Percentiles rank a stretch among this genome's conserved stretches.
Evolutionary conservation across 2,329 filamentous ascomycete genomes (phyloP).

Genomic region (Amylocarpus encephaloides): DNA sequence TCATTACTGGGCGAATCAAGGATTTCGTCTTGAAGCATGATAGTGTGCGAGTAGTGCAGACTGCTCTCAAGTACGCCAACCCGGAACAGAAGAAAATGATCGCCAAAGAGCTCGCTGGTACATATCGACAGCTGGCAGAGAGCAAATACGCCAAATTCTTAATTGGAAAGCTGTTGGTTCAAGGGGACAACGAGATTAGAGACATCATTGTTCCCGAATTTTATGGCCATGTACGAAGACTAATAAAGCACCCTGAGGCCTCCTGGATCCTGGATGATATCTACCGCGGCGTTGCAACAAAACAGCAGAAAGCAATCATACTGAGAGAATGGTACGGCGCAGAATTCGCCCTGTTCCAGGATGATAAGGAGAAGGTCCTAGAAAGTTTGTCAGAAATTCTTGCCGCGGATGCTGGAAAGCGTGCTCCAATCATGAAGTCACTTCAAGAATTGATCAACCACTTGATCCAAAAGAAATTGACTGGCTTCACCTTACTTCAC

Average conservation of each 20-base stretch:
- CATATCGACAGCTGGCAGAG: slow-evolving; percentile 79
- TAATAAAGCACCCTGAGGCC: slow-evolving; percentile 94
- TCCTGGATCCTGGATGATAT: slow-evolving; percentile 98
- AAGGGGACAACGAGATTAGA: slow-evolving; percentile 79
- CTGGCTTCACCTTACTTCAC: slow-evolving; percentile 94
- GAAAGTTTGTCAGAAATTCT: slow-evolving; percentile 69
- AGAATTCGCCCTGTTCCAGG: slow-evolving; percentile 79
- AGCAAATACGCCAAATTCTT: slow-evolving; percentile 97
- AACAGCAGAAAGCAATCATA: slow-evolving; percentile 76
- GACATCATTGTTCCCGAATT: slow-evolving; percentile 91
- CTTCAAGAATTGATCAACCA: slow-evolving; percentile 83
- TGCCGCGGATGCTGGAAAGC: slow-evolving; percentile 73
- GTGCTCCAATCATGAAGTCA: slow-evolving; percentile 77
- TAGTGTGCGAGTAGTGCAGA: slow-evolving; percentile 92
- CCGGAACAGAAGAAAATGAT: slow-evolving; percentile 80
- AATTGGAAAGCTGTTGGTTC: slow-evolving; percentile 91
- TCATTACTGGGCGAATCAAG: slow-evolving; percentile 84
- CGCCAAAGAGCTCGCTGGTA: slow-evolving; percentile 76
- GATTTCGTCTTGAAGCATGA: slow-evolving; percentile 99
- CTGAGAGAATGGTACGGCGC: slow-evolving; percentile 95
- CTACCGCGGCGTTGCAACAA: slow-evolving; percentile 81
- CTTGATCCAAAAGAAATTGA: slow-evolving; percentile 92
- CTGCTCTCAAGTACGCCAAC: slow-evolving; percentile 91
- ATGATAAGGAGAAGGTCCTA: slow-evolving; percentile 43
- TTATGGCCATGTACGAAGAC: slow-evolving; percentile 82